Base-by-base conservation (phyloP, 495 filamentous ascomycete species). In the Talaromyces adpressus region DNA sequence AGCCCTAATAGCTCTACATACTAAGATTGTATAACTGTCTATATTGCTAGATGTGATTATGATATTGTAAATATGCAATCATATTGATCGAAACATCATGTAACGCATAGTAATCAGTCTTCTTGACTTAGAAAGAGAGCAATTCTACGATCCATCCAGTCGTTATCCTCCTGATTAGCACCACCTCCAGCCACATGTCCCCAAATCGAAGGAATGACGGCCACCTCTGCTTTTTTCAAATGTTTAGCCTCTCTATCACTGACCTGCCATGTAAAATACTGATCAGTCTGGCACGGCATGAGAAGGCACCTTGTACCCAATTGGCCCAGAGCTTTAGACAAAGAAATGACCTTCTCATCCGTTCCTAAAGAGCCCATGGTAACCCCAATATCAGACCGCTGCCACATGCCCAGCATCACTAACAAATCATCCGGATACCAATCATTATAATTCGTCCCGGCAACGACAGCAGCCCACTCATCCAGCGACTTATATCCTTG, bases 221-320 rank as follows among this genome's bases (percentile, higher is more conserved):
- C 72, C 62, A 84, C 66, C 59, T 79, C 66, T 14, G 83, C 85
- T 53, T 71, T 3, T 76, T 77, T 5, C 69, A 73, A 25, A 73
- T 77, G 81, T 80, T 64, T 75, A 70, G 34, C 66, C 69, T 65
- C 87, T 80, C 68, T 89, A 79, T 68, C 75, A 75, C 63, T 83
- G 0, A 82, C 84, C 57, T 88, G 82, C 69, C 85, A 83, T 3
- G 77, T 80, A 67, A 89, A 89, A 69, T 89, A 89, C 18, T 88
- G 73, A 66, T 89, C 87, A 0, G 85, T 87, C 57, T 82, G 77
- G 30, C 78, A 73, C 1, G 87, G 85, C 32, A 89, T 74, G 0
- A 88, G 78, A 18, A 89, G 72, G 0, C 82, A 79, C 47, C 83
- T 81, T 5, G 84, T 77, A 63, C 77, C 83, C 63, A 88, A 83